Evolutionary conservation across 305 asterid genomes (phyloP).

Genomic region (Euphrasia arctica): DNA sequence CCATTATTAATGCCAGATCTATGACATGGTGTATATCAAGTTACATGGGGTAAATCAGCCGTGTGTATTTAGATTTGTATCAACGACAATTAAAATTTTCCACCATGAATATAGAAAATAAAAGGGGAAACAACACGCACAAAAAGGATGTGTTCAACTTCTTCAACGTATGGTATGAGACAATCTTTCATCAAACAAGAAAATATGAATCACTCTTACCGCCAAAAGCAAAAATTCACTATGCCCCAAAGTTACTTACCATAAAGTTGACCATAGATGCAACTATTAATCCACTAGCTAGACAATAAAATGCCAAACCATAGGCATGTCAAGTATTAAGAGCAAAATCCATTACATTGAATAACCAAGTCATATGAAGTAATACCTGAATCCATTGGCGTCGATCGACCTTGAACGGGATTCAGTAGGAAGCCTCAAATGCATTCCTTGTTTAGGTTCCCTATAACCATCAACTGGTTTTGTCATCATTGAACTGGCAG

Average conservation of each 20-base stretch:
- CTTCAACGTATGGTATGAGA: background rate
- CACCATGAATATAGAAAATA: slow-evolving; percentile 17
- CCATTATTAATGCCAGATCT: slow-evolving; percentile 75
- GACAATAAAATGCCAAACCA: slow-evolving; percentile 16
- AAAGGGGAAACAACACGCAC: slow-evolving; percentile 3
- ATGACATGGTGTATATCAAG: slow-evolving; percentile 29
- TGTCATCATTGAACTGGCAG: slow-evolving; percentile 41
- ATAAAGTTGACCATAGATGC: background rate
- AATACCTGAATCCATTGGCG: slow-evolving; percentile 75
- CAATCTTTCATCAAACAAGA: slow-evolving; percentile 13
- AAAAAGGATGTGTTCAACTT: slow-evolving; percentile 14
- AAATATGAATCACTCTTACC: slow-evolving; percentile 8
- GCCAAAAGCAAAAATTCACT: background rate
- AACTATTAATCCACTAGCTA: slow-evolving; percentile 14
- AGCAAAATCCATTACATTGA: slow-evolving; percentile 23
- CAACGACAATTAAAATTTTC: slow-evolving; percentile 10
- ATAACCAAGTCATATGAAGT: slow-evolving; percentile 10
- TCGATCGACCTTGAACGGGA: slow-evolving; percentile 67
- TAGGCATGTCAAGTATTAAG: slow-evolving; percentile 14
- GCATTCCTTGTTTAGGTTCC: slow-evolving; percentile 75
- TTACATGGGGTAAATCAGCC: slow-evolving; percentile 20
- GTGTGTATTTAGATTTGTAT: slow-evolving; percentile 10
- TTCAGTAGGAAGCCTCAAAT: slow-evolving; percentile 60
- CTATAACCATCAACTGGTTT: slow-evolving; percentile 67
- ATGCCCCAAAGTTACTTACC: slow-evolving; percentile 12